Evolutionary conservation across 495 filamentous ascomycete species (phyloP).

Genomic region (Chlorociboria aeruginascens): DNA sequence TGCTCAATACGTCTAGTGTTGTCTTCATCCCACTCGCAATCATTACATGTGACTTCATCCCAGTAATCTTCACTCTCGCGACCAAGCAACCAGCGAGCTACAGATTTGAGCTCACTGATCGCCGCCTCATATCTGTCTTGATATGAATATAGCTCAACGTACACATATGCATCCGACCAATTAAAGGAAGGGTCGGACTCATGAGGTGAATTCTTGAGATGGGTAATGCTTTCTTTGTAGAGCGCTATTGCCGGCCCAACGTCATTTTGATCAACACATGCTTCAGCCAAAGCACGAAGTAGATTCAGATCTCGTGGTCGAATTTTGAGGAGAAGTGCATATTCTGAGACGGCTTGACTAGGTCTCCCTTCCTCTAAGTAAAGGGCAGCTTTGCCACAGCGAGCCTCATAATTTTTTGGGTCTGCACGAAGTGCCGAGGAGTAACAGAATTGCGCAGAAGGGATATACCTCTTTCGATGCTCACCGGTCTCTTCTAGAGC

Average conservation of each 20-base stretch:
- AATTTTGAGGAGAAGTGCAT: conserved; percentile 47
- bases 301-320: conserved; percentile 47
- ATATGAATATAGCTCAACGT: conserved; percentile 64
- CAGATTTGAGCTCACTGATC: conserved; percentile 49
- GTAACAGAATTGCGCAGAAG: conserved; percentile 56
- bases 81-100: conserved; percentile 74
- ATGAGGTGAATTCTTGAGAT: conserved; percentile 33
- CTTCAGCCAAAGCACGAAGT: conserved; percentile 51
- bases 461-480: conserved; percentile 35
- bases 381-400: conserved; percentile 47
- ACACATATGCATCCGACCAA: conserved; percentile 79
- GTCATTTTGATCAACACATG: conserved; percentile 47
- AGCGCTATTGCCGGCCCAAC: conserved; percentile 42
- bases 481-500: conserved; percentile 49
- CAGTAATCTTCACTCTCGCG: conserved; percentile 64
- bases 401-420: conserved; percentile 40
- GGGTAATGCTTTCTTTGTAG: conserved; percentile 48
- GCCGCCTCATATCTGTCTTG: conserved; percentile 49
- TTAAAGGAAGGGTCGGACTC: conserved; percentile 37
- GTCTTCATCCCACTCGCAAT: conserved; percentile 81
- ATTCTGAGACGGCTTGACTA: conserved; percentile 46
- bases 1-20: conserved; percentile 50
- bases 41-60: conserved; percentile 65
- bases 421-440: conserved; percentile 54
- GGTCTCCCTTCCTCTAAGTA: conserved; percentile 44